These are phyloP conservation scores for Monotropa hypopitys DNA, from an alignment of 179 eudicot species.

Conservation along the genomic window DNA sequence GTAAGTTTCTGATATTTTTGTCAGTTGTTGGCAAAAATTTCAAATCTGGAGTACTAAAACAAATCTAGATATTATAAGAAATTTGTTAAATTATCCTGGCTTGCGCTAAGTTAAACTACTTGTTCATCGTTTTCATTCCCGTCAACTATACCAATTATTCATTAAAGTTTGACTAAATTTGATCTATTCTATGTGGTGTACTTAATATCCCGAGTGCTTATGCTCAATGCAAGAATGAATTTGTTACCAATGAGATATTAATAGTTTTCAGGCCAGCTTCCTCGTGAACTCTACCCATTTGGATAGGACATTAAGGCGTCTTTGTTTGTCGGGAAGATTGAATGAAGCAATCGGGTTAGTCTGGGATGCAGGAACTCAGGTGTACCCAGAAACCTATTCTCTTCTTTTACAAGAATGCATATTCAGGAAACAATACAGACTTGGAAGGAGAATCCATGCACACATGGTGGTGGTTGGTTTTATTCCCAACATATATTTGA, in stretches of 20 bases:
- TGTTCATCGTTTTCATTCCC: not conserved
- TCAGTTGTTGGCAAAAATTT: not conserved
- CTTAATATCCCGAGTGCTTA: not conserved
- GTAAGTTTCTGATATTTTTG: not conserved
- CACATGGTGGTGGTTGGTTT: slow-evolving; percentile 68
- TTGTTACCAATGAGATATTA: slow-evolving; percentile 44
- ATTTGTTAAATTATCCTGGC: not conserved
- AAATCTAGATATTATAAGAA: not conserved
- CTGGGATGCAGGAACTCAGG: slow-evolving; percentile 30
- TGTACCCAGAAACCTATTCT: slow-evolving; percentile 46
- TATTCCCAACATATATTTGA: slow-evolving; percentile 51
- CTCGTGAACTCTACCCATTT: slow-evolving; percentile 19
- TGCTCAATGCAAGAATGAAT: slow-evolving; percentile 19
- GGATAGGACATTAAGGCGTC: slow-evolving; percentile 54
- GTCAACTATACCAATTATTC: not conserved
- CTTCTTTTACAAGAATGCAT: slow-evolving; percentile 84
- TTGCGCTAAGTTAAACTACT: not conserved
- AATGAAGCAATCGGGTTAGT: slow-evolving; percentile 54
- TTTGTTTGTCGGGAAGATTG: slow-evolving; percentile 65
- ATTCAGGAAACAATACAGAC: slow-evolving; percentile 30
- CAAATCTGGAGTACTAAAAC: not conserved
- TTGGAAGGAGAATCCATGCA: slow-evolving; percentile 58
- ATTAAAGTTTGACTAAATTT: not conserved
- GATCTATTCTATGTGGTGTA: not conserved
- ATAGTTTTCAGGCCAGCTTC: slow-evolving; percentile 67